phyloP scores from a whole-genome alignment of 2,329 filamentous ascomycete species.

The Pseudogymnoascus sp. region DNA sequence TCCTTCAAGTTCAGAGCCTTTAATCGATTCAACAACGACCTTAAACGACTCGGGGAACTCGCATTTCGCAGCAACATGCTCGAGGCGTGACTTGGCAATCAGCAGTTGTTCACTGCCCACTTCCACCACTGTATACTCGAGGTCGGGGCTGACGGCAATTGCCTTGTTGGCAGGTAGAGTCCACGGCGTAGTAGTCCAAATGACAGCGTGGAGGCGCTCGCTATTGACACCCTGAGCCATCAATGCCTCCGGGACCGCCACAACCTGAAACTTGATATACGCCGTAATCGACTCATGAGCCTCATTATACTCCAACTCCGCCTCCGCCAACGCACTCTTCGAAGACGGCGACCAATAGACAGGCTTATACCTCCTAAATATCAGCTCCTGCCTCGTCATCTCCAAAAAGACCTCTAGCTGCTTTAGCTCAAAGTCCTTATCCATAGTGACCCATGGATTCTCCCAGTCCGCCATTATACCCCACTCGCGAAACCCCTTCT shows the following conservation, averaged over 20 bases:
- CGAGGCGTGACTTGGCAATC: slow-evolving; percentile 62
- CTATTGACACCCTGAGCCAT: slow-evolving; percentile 30
- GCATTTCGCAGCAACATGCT: slow-evolving; percentile 43
- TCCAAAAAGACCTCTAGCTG: slow-evolving; percentile 69
- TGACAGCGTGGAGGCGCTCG: slow-evolving; percentile 56
- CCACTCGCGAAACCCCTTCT: slow-evolving; percentile 63
- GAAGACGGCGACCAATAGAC: slow-evolving; percentile 84
- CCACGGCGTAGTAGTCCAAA: slow-evolving; percentile 99
- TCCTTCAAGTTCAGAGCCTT: slow-evolving; percentile 57
- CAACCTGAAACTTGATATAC: slow-evolving; percentile 72
- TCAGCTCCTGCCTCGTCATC: slow-evolving; percentile 64
- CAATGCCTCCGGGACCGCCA: slow-evolving; percentile 37
- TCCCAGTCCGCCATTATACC: slow-evolving; percentile 79
- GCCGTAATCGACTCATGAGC: slow-evolving; percentile 63
- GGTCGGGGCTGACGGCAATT: slow-evolving; percentile 68
- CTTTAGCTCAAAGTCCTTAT: slow-evolving; percentile 62
- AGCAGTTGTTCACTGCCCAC: slow-evolving; percentile 53
- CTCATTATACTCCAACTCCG: slow-evolving; percentile 77
- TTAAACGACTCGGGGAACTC: slow-evolving; percentile 26
- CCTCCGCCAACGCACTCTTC: slow-evolving; percentile 70
- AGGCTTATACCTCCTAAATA: slow-evolving; percentile 72
- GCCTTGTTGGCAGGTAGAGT: slow-evolving; percentile 88
- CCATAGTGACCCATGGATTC: slow-evolving; percentile 70
- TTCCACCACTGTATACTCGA: slow-evolving; percentile 65
- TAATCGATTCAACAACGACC: slow-evolving; percentile 48